phyloP scores from a whole-genome alignment of 495 filamentous ascomycete genomes.

The Tuber borchii region DNA sequence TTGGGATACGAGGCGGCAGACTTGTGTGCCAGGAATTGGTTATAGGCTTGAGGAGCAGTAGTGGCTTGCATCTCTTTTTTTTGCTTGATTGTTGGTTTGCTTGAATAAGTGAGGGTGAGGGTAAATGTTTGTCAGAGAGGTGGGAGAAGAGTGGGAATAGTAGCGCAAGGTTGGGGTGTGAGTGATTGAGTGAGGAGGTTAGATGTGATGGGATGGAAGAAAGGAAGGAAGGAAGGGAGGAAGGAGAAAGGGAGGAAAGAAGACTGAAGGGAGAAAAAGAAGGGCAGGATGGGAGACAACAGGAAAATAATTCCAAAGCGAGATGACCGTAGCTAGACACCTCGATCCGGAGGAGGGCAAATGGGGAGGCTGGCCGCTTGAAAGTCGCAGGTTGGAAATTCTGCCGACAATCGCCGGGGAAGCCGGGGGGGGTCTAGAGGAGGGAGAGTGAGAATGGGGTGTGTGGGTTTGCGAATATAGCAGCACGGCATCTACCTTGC shows the following conservation, averaged over 20 bases:
- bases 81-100: background rate
- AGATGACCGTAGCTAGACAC: slow-evolving; percentile 9
- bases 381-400: slow-evolving; percentile 15
- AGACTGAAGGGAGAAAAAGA: slow-evolving; percentile 22
- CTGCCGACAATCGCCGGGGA: slow-evolving; percentile 30
- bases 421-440: slow-evolving; percentile 24
- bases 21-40: slow-evolving; percentile 34
- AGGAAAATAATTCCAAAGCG: slow-evolving; percentile 6
- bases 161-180: background rate
- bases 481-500: background rate
- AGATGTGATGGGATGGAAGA: slow-evolving; percentile 5
- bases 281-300: slow-evolving; percentile 8
- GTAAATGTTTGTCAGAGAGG: background rate
- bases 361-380: slow-evolving; percentile 28
- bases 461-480: background rate
- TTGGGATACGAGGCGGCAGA: slow-evolving; percentile 26
- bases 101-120: background rate
- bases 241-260: slow-evolving; percentile 12
- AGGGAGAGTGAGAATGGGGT: slow-evolving; percentile 12
- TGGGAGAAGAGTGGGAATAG: slow-evolving; percentile 2
- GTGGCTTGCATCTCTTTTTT: background rate
- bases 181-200: slow-evolving; percentile 4
- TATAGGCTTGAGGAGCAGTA: background rate
- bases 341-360: slow-evolving; percentile 26
- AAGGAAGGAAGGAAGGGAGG: slow-evolving; percentile 18